A percentile compares a stretch with the other conserved stretches of the same genome.
Conservation (phyloP, 495 filamentous ascomycete species). For the Gamarada debralockiae region DNA sequence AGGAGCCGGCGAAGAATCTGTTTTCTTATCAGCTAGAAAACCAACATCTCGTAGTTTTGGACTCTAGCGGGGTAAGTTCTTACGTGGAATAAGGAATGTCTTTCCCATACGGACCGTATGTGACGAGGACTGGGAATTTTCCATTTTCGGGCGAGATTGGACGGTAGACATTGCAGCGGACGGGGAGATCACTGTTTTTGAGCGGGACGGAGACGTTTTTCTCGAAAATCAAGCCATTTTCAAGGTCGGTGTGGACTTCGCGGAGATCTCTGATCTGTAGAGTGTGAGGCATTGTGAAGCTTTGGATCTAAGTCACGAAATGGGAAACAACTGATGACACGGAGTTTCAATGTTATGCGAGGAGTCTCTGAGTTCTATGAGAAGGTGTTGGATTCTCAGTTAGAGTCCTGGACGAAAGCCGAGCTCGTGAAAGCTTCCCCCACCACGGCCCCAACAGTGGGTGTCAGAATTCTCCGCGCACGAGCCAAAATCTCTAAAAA, state of each 20-base stretch:
- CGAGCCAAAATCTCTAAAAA: no score
- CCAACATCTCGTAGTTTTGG: neutral
- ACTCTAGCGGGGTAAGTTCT: slow-evolving; percentile 1
- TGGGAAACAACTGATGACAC: no score
- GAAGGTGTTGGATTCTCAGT: no score
- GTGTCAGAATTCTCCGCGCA: no score
- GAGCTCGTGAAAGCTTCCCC: no score
- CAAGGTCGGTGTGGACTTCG: slow-evolving; percentile 6
- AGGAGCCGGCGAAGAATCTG: slow-evolving; percentile 38
- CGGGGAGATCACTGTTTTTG: neutral
- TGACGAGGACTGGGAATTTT: slow-evolving; percentile 46
- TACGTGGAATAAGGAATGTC: slow-evolving; percentile 48
- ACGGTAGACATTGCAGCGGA: slow-evolving; percentile 20
- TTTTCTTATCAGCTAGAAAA: neutral
- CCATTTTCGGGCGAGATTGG: slow-evolving; percentile 5
- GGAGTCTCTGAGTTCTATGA: no score
- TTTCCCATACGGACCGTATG: slow-evolving; percentile 64
- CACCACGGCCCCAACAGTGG: no score
- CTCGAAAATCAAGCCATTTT: slow-evolving; percentile 19
- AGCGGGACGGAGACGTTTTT: slow-evolving; percentile 24
- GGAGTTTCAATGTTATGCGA: no score
- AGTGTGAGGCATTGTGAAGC: no score
- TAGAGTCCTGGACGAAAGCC: no score
- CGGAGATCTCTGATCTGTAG: slow-evolving; percentile 15
- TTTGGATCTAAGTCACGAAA: no score